These are phyloP conservation scores for Houttuynia cordata DNA, from an alignment of 164 flowering plant genomes.

Conservation along the genomic window DNA sequence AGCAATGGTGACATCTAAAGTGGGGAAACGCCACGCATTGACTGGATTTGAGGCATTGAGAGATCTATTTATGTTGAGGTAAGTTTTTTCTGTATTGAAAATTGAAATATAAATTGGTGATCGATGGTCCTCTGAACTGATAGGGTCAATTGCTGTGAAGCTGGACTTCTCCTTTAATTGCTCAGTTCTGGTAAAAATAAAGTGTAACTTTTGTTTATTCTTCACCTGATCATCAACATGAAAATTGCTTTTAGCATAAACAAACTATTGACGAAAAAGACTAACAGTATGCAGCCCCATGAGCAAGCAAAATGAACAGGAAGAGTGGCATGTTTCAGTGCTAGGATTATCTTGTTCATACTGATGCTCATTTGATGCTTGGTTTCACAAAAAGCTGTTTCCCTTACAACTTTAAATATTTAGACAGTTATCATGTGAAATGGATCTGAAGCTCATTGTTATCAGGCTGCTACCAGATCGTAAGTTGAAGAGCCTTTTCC, in stretches of 20 bases:
- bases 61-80: slow-evolving; percentile 78
- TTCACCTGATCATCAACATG: no score
- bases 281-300: no score
- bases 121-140: not conserved
- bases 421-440: not conserved
- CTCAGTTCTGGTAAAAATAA: no score
- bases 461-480: slow-evolving; percentile 84
- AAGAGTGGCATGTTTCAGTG: no score
- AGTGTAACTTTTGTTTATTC: no score
- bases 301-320: no score
- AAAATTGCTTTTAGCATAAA: no score
- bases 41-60: slow-evolving; percentile 77
- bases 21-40: slow-evolving; percentile 93
- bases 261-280: no score
- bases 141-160: not conserved
- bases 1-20: slow-evolving; percentile 90
- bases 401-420: not conserved
- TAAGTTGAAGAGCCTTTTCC: slow-evolving; percentile 68
- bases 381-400: not conserved
- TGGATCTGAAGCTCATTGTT: not conserved
- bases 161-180: not conserved
- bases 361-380: not conserved
- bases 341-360: no score
- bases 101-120: not conserved
- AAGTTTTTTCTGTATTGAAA: not conserved